Percentiles rank a stretch among this genome's conserved stretches.
Evolutionary conservation across 805 yeast genomes (phyloP).

Genomic region (Suhomyces vadensis): DNA sequence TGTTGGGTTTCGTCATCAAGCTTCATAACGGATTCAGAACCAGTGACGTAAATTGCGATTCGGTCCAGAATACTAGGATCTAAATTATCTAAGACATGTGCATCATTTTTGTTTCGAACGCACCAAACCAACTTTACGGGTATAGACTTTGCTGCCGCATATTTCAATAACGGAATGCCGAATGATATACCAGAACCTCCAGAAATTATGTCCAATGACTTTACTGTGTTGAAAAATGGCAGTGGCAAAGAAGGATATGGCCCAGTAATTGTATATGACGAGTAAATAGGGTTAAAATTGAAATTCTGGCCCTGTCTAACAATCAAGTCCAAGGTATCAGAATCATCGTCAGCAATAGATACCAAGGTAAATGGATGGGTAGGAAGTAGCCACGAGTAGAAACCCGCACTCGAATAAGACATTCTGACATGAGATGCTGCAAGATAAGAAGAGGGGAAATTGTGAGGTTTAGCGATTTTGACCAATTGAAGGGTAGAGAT

Average conservation of each 20-base stretch:
- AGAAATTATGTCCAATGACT: slow-evolving; percentile 53
- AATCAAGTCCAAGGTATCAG: slow-evolving; percentile 40
- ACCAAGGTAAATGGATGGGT: slow-evolving; percentile 71
- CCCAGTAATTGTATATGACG: slow-evolving; percentile 27
- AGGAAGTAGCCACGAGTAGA: slow-evolving; percentile 45
- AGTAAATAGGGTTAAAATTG: slow-evolving; percentile 18
- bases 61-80: background rate
- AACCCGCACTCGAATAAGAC: slow-evolving; percentile 9
- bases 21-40: slow-evolving; percentile 5
- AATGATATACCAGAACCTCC: slow-evolving; percentile 78
- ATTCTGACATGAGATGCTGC: slow-evolving; percentile 64
- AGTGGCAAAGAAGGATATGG: slow-evolving; percentile 47
- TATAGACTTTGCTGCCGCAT: slow-evolving; percentile 28
- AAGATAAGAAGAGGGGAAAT: slow-evolving; percentile 24
- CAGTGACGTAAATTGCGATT: slow-evolving; percentile 12
- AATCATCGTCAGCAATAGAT: slow-evolving; percentile 39
- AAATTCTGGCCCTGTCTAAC: slow-evolving; percentile 40
- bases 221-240: slow-evolving; percentile 49
- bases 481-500: slow-evolving; percentile 23
- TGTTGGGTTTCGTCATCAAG: slow-evolving; percentile 17
- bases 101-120: slow-evolving; percentile 46
- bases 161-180: slow-evolving; percentile 53
- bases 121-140: slow-evolving; percentile 55
- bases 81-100: slow-evolving; percentile 46
- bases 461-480: slow-evolving; percentile 19